Evolutionary conservation across 2,329 filamentous ascomycete genomes (phyloP).

Genomic region (Tolypocladium paradoxum): DNA sequence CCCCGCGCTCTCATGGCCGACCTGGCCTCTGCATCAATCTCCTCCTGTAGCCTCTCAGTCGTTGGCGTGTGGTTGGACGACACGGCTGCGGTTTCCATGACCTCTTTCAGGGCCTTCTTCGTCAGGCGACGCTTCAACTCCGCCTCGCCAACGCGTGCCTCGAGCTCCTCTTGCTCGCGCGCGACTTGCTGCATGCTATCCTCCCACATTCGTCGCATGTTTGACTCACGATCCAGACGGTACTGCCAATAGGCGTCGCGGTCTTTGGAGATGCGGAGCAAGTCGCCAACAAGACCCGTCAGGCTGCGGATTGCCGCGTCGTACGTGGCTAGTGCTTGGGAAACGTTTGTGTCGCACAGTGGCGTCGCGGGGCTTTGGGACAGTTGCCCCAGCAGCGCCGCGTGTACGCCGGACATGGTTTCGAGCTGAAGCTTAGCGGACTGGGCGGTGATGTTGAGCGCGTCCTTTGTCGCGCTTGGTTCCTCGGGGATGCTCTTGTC

Average conservation of each 20-base stretch:
- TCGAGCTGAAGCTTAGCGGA: constrained; percentile 90
- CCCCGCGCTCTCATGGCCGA: constrained; percentile 30
- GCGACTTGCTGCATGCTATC: constrained; percentile 98
- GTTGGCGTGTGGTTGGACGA: constrained; percentile 18
- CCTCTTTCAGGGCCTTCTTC: constrained; percentile 80
- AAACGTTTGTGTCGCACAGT: constrained; percentile 66
- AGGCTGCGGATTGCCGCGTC: constrained; percentile 83
- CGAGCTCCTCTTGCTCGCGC: constrained; percentile 82
- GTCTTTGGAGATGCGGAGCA: constrained; percentile 86
- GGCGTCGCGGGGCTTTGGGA: constrained; percentile 56
- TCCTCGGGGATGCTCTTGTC: constrained; percentile 69
- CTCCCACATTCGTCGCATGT: constrained; percentile 94
- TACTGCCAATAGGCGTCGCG: constrained; percentile 97
- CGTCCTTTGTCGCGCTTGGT: constrained; percentile 71
- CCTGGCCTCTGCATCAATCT: constrained; percentile 21
- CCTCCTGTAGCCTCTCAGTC: constrained; percentile 19
- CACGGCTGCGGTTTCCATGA: constrained; percentile 48
- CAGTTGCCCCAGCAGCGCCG: constrained; percentile 62
- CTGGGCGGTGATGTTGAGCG: constrained; percentile 93
- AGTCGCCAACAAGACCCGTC: constrained; percentile 71
- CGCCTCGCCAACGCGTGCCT: constrained; percentile 77
- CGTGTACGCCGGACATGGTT: constrained; percentile 73
- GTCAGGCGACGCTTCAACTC: constrained; percentile 84
- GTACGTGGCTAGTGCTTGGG: constrained; percentile 73
- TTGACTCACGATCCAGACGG: constrained; percentile 78